Evolutionary conservation across 2,329 filamentous ascomycete genomes (phyloP), one percentile per base, ranked within the genome.

Genomic region (Nemania bipapillata): DNA sequence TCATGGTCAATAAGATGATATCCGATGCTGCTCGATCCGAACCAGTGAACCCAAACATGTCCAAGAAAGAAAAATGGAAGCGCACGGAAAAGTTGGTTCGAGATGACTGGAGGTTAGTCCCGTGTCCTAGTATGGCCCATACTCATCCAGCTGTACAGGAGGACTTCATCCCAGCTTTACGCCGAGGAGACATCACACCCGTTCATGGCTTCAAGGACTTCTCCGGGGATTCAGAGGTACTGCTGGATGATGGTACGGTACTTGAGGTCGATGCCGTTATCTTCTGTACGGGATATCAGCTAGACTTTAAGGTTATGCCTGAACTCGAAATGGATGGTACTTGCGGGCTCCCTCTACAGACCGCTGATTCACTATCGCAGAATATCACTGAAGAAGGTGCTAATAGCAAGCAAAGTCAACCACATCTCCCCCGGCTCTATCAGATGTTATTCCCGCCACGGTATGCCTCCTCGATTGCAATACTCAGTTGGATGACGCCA

Each of bases 381-480:
- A 8, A 8, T n/a, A 20, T 7, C 1, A 15, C 20, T 6, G 35
- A 17, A 17, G 30, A 54, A 9, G 40, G 32, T 20, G 11, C 12
- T 17, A 49, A 22, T 3, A 28, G 32, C 5, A 35, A 55, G 30
- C 26, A 56, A 47, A 12, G 26, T 15, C 69, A 56, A 40, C 70
- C 72, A 20, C 66, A 61, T 24, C 37, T 75, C 3, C 72, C 72
- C 49, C 71, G 71, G 4, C 61, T 75, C 5, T 75, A 68, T 40
- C 70, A 75, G 12, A 70, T 72, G 69, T 69, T 74, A 28, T 75
- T 74, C 49, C 74, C 74, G 3, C 71, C 74, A 1, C 69, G 70
- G 6, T 72, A 70, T 63, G 72, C 72, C 4, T 71, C 72, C 15
- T 74, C 74, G 6, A 47, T 72, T 24, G 72, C 71, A 12, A 68